Base-by-base conservation (phyloP, 176 grass and related monocot genomes). In the Dendrocalamus sinicus region DNA sequence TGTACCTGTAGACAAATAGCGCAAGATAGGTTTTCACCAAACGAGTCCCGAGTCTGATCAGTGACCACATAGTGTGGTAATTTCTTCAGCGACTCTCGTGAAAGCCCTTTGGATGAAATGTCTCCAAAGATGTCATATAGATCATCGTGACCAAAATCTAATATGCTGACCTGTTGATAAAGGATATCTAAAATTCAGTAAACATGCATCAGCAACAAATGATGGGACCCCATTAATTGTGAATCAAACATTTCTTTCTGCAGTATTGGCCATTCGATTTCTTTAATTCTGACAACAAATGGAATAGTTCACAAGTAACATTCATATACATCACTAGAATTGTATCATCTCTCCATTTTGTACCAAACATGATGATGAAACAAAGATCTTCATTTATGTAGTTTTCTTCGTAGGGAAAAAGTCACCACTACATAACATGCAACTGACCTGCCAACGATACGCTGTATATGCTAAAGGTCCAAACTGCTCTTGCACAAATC, bases 1-100 rank as follows among this genome's bases (percentile, higher is more conserved):
- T 61, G 14, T 92, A 94, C 94, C 94, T 97, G 94, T 84, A 97
- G 82, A 81, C 94, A 97, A 67, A 97, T 92, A 32, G 90, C 73
- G 71, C 94, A 97, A 26, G 89, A 83, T 80, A 87, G 48, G 79
- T 85, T 73, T 72, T 97, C 92, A 45, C 88, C 90, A 62, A 77
- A 79, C 13, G 73, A 74, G 52, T 83, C 86, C 51, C 61, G 77
- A 19, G 59, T 78, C 61, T 90, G 88, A 51, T 97, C 82, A 72
- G 88, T 80, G 52, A 94, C 70, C 50, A 90, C 88, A 79, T 85
- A 83, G 48, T 72, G 72, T 79, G 94, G 92, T 60, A 97, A 72
- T 75, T 90, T 92, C 67, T 92, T 92, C 77, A 97, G 55, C 43
- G 85, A 92, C 7, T 97, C 92, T 5, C 76, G 23, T n/a, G 94